phyloP scores from a whole-genome alignment of 495 filamentous ascomycete genomes.

The Aspergillus egyptiacus region DNA sequence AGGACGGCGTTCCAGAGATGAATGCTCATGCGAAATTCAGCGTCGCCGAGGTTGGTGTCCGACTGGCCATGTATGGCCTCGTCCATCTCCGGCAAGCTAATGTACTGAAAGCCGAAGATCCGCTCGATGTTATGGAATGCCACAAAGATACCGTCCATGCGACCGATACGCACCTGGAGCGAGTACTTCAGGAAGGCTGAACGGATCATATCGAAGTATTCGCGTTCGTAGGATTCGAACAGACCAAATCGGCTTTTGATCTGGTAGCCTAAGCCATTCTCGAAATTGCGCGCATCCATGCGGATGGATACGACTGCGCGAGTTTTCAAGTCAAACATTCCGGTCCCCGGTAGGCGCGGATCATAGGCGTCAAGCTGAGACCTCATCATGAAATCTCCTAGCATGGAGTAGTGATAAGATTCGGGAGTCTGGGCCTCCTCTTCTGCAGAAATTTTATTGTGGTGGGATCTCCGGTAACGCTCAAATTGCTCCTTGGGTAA shows the following conservation, averaged over 20 bases:
- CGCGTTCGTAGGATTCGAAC: conserved; percentile 88
- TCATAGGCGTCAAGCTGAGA: conserved; percentile 95
- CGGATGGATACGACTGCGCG: conserved; percentile 85
- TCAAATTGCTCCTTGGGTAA: conserved; percentile 74
- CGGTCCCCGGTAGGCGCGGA: conserved; percentile 75
- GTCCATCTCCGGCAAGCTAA: conserved; percentile 84
- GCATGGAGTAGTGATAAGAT: conserved; percentile 78
- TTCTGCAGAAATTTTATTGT: conserved; percentile 55
- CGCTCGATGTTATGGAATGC: conserved; percentile 92
- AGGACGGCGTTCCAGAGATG: conserved; percentile 70
- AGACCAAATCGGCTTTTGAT: conserved; percentile 65
- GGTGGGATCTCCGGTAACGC: conserved; percentile 63
- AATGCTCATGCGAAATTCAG: conserved; percentile 80
- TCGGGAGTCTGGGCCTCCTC: conserved; percentile 63
- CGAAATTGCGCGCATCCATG: conserved; percentile 67
- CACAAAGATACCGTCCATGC: conserved; percentile 99
- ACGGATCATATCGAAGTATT: conserved; percentile 95
- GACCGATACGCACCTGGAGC: conserved; percentile 88
- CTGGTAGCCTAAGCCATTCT: conserved; percentile 80
- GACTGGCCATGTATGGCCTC: conserved; percentile 66
- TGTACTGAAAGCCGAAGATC: conserved; percentile 97
- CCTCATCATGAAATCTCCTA: conserved; percentile 89
- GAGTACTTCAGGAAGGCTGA: conserved; percentile 96
- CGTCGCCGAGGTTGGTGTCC: conserved; percentile 63
- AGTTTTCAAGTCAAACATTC: conserved; percentile 97